A percentile compares a stretch with the other conserved stretches of the same genome.
These are phyloP conservation scores for Dioszegia aurantiaca DNA, from an alignment of 768 basidiomycete species.

Conservation along the genomic window DNA sequence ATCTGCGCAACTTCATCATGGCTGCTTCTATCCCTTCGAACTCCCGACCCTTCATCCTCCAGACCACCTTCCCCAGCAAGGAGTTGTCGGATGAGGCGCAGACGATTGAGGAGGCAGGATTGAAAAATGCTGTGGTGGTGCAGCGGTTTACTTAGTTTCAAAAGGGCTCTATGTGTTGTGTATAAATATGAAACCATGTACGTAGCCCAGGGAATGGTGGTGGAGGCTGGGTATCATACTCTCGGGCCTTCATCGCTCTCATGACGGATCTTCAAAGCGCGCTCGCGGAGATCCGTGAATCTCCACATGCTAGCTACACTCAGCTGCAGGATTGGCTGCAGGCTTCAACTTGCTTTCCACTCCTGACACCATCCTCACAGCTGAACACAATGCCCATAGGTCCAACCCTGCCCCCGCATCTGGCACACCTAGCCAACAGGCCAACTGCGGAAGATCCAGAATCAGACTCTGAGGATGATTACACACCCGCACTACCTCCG, in stretches of 20 bases:
- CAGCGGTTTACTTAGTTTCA: slow-evolving; percentile 65
- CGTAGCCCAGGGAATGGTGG: too few species aligned
- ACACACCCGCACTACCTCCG: slow-evolving; percentile 71
- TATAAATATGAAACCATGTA: too few species aligned
- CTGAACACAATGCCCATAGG: slow-evolving; percentile 45
- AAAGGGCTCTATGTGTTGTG: not conserved
- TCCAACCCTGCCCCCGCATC: slow-evolving; percentile 51
- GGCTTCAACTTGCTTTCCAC: not conserved
- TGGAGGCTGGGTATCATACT: too few species aligned
- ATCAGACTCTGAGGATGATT: slow-evolving; percentile 59
- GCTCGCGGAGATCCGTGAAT: not conserved
- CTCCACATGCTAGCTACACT: not conserved
- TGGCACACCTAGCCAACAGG: slow-evolving; percentile 37
- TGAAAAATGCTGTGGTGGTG: slow-evolving; percentile 79
- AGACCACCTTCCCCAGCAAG: slow-evolving; percentile 83
- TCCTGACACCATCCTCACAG: not conserved
- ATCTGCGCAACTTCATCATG: slow-evolving; percentile 12
- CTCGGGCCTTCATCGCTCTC: too few species aligned
- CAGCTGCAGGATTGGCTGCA: not conserved
- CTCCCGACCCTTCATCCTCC: slow-evolving; percentile 68
- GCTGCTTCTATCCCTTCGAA: slow-evolving; percentile 61
- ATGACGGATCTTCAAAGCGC: too few species aligned
- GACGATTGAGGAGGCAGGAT: slow-evolving; percentile 69
- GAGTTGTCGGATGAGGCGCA: slow-evolving; percentile 63
- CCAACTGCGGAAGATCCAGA: slow-evolving; percentile 8